Evolutionary conservation across 768 basidiomycete species (phyloP).

Genomic region (Serendipita indica): DNA sequence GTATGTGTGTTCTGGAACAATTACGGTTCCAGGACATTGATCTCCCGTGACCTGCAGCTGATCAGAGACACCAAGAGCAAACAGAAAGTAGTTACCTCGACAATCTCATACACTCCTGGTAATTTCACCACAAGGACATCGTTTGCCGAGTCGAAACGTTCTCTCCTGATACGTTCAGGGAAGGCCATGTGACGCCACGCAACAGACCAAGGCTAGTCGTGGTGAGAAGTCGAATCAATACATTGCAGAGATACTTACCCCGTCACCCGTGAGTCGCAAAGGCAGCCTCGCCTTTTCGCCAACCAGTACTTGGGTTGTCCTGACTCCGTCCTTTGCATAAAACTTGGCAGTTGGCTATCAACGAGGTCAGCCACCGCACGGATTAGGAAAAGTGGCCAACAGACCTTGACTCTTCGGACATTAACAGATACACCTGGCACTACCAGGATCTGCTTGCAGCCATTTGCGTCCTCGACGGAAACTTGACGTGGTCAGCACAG

Average conservation of each 20-base stretch:
- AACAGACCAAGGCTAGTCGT: slow-evolving; percentile 68
- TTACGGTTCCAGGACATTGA: slow-evolving; percentile 67
- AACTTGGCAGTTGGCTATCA: slow-evolving; percentile 73
- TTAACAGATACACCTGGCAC: slow-evolving; percentile 72
- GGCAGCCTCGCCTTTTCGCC: slow-evolving; percentile 60
- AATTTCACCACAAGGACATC: slow-evolving; percentile 56
- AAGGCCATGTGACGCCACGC: slow-evolving; percentile 47
- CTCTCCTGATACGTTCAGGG: slow-evolving; percentile 27
- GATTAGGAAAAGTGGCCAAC: slow-evolving; percentile 16
- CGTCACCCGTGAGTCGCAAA: slow-evolving; percentile 78
- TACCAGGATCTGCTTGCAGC: slow-evolving; percentile 62
- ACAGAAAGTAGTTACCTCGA: slow-evolving; percentile 36
- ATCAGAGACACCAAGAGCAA: neutral
- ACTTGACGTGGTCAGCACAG: slow-evolving; percentile 28
- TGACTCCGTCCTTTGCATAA: slow-evolving; percentile 48
- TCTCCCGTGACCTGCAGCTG: slow-evolving; percentile 53
- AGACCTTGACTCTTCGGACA: slow-evolving; percentile 65
- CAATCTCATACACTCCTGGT: slow-evolving; percentile 61
- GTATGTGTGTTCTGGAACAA: slow-evolving; percentile 45
- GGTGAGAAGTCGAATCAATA: slow-evolving; percentile 10
- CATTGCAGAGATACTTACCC: slow-evolving; percentile 35
- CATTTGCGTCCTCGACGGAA: slow-evolving; percentile 75
- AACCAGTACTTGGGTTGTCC: slow-evolving; percentile 52
- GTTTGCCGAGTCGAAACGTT: slow-evolving; percentile 45
- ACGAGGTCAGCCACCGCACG: neutral